Base-by-base conservation (phyloP, 148 eudicot species). In the Dianthus caryophyllus region DNA sequence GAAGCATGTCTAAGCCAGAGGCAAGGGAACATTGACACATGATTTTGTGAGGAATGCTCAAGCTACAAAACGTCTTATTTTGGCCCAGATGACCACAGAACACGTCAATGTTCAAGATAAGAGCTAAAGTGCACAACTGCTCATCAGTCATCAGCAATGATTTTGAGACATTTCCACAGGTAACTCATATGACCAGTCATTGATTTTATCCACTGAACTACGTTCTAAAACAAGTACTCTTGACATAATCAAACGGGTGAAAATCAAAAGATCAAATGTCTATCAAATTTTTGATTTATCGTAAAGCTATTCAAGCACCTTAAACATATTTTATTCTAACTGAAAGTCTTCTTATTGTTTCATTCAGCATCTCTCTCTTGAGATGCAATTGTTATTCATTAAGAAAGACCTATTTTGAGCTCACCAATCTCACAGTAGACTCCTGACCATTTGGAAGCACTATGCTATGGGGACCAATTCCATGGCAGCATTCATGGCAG, bases 401-500 rank as follows among this genome's bases (percentile, higher is more conserved):
- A 61, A 33, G 38, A 50, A 38, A 64, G 8, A 9, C n/a, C 46
- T 11, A 44, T 25, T 13, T 57, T 64, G 43, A 58, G 77, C 88
- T 76, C 53, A 94, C 99, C 96, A 94, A 73, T 88, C 99, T 86
- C 71, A 94, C 99, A 55, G 99, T 94, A 56, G 99, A 94, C 71
- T 81, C 80, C 60, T 80, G 76, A 71, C 99, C 96, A 70, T 64
- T 81, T 43, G 97, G 96, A 69, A 94, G 97, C 65, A 80, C 81
- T 67, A 94, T 90, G 68, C 88, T 80, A 78, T 94, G 99, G 65
- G 99, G 99, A 58, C 99, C 99, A 76, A 94, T 94, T 56, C 99
- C 99, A 80, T 94, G 99, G 73, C 97, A 90, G 79, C 99, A 94
- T 79, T 94, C 99, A 66, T 90, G 99, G 73, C 99, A 94, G 69